Evolutionary conservation across 306 rosid genomes (phyloP).

Genomic region (Alnus glutinosa): DNA sequence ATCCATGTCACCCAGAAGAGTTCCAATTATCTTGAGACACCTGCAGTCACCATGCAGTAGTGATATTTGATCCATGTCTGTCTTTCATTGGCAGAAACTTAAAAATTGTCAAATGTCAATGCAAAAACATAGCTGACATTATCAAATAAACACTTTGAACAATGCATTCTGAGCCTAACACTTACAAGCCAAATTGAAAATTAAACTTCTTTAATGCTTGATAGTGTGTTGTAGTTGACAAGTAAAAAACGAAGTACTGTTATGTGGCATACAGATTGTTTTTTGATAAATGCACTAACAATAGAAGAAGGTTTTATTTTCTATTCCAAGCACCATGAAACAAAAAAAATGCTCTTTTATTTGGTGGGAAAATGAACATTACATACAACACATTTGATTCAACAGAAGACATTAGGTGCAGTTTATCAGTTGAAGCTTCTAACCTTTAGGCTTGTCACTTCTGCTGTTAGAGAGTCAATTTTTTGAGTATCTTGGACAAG

Average conservation of each 20-base stretch:
- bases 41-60: neutral
- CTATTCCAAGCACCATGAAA: neutral
- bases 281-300: conserved; percentile 9
- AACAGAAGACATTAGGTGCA: neutral
- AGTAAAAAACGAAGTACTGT: conserved; percentile 20
- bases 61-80: conserved; percentile 19
- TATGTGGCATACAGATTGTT: neutral
- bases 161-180: conserved; percentile 14
- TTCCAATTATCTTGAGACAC: conserved; percentile 20
- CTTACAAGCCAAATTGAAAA: neutral
- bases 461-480: conserved; percentile 63
- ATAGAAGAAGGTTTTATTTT: conserved; percentile 9
- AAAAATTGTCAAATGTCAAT: neutral
- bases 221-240: conserved; percentile 16
- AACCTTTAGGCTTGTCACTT: conserved; percentile 73
- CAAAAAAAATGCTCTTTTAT: neutral
- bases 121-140: neutral
- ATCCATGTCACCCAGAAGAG: neutral
- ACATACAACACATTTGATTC: neutral
- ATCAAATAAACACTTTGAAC: neutral
- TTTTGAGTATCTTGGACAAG: conserved; percentile 74
- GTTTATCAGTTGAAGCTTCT: conserved; percentile 26
- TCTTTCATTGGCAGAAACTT: conserved; percentile 1
- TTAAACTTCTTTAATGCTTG: neutral
- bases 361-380: neutral